Conservation (phyloP, 768 basidiomycete species). For the Melanogaster broomeanus region DNA sequence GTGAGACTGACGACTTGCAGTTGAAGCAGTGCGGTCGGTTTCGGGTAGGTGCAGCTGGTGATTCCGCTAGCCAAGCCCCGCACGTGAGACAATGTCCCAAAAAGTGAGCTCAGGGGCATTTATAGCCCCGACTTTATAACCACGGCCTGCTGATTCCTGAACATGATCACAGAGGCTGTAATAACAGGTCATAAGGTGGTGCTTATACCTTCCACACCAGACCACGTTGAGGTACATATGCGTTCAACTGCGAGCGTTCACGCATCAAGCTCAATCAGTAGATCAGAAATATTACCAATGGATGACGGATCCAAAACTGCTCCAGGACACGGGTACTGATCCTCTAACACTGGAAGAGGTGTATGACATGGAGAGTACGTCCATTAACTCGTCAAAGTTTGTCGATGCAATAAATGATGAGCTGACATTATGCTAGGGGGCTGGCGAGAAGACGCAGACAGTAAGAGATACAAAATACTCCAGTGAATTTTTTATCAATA, state of each 20-base stretch:
- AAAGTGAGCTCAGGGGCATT: no score
- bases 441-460: conserved; percentile 88
- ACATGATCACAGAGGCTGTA: conserved; percentile 34
- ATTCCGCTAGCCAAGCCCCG: background rate
- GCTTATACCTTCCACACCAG: conserved; percentile 77
- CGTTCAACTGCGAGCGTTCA: background rate
- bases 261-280: background rate
- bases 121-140: no score
- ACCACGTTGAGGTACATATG: conserved; percentile 40
- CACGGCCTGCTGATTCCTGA: no score
- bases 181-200: conserved; percentile 69
- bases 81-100: background rate
- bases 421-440: conserved; percentile 50
- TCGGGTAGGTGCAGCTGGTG: no score
- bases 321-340: conserved; percentile 82
- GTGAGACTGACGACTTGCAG: no score
- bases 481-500: background rate
- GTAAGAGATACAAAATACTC: conserved; percentile 30
- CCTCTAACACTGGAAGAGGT: conserved; percentile 80
- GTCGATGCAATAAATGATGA: background rate
- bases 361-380: conserved; percentile 84
- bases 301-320: conserved; percentile 79
- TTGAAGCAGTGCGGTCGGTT: no score
- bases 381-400: background rate
- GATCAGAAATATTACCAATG: conserved; percentile 80